phyloP scores from a whole-genome alignment of 345 rosid species.

The Angophora floribunda region DNA sequence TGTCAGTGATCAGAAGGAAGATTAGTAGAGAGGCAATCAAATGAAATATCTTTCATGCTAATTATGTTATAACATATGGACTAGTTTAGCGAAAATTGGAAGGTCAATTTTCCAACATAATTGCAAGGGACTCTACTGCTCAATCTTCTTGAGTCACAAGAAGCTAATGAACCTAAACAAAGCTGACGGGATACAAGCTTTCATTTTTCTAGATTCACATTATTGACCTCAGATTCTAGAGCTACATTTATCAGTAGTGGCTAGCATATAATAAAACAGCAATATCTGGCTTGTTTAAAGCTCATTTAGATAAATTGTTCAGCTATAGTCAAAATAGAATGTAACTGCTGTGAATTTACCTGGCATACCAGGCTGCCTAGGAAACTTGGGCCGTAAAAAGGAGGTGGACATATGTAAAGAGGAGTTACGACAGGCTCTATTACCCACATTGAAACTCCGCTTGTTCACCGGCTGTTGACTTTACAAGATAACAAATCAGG shows the following conservation, averaged over 20 bases:
- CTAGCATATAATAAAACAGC: neutral
- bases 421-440: constrained; percentile 89
- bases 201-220: neutral
- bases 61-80: neutral
- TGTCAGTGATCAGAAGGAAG: constrained; percentile 1
- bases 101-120: neutral
- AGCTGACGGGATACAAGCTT: neutral
- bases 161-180: neutral
- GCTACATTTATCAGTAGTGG: neutral
- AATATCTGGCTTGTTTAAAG: neutral
- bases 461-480: constrained; percentile 80
- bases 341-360: constrained; percentile 20
- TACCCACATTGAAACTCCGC: constrained; percentile 93
- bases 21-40: neutral
- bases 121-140: neutral
- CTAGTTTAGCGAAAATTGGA: neutral
- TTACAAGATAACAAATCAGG: constrained; percentile 18
- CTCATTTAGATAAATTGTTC: neutral
- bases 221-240: neutral
- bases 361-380: constrained; percentile 84
- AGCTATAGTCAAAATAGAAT: neutral
- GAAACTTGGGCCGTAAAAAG: constrained; percentile 86
- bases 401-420: constrained; percentile 94
- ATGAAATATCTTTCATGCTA: neutral
- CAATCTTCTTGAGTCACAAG: neutral